These are phyloP conservation scores for Myxozyma neotropica DNA, from an alignment of 805 yeast genomes.

Conservation along the genomic window DNA sequence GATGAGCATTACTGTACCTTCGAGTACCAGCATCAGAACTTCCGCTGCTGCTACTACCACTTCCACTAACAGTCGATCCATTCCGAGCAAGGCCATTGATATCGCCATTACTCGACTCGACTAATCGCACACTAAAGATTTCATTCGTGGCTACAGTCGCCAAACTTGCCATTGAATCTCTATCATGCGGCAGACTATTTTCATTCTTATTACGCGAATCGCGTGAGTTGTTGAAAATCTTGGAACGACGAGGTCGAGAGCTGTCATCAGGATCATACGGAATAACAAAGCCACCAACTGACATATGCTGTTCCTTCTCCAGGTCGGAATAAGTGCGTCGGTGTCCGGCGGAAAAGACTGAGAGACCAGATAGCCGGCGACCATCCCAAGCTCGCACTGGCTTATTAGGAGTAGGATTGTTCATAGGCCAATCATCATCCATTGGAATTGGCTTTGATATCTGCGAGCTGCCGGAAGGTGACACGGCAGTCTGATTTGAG, in stretches of 20 bases:
- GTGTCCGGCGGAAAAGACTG: conserved; percentile 26
- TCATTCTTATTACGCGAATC: background rate
- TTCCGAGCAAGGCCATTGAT: conserved; percentile 21
- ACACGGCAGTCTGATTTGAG: conserved; percentile 15
- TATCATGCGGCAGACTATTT: conserved; percentile 7
- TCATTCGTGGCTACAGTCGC: conserved; percentile 38
- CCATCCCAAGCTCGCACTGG: conserved; percentile 20
- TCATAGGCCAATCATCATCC: conserved; percentile 34
- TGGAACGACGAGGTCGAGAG: conserved; percentile 31
- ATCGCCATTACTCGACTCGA: conserved; percentile 30
- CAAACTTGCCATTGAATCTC: conserved; percentile 37
- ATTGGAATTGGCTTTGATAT: conserved; percentile 33
- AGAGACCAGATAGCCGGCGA: conserved; percentile 26
- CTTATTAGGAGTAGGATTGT: conserved; percentile 17
- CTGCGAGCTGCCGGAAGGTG: conserved; percentile 19
- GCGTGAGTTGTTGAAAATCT: conserved; percentile 22
- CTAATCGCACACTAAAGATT: conserved; percentile 35
- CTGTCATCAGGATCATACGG: conserved; percentile 30
- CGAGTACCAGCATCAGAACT: background rate
- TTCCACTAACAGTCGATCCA: conserved; percentile 1
- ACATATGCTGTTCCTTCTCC: conserved; percentile 25
- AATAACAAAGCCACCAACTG: conserved; percentile 27
- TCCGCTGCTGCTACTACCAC: background rate
- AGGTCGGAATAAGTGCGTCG: conserved; percentile 29
- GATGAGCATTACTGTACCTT: conserved; percentile 1